phyloP scores from a whole-genome alignment of 306 rosid species.

The Lotus japonicus region DNA sequence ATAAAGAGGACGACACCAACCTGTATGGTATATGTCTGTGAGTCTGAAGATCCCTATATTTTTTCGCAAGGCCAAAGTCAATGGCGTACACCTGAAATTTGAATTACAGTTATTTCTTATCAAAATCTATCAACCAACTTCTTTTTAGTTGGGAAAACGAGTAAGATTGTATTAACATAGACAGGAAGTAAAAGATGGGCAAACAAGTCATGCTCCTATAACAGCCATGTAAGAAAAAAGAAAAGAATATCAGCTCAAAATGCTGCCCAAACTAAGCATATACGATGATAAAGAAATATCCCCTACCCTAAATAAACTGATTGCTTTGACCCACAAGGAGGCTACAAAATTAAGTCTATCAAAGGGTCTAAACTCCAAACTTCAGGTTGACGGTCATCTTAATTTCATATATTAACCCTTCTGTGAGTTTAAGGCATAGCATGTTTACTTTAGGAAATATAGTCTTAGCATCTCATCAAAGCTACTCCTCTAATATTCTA shows the following conservation, averaged over 20 bases:
- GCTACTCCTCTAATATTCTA: neutral
- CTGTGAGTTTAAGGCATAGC: neutral
- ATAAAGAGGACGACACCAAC: constrained; percentile 33
- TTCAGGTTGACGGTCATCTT: neutral
- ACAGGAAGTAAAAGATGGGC: constrained; percentile 7
- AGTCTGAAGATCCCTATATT: constrained; percentile 94
- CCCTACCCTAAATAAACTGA: neutral
- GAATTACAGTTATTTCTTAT: constrained; percentile 5
- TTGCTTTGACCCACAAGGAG: neutral
- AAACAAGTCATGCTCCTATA: neutral
- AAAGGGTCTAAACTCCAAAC: neutral
- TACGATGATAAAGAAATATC: neutral
- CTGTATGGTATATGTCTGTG: constrained; percentile 98
- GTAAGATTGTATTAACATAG: neutral
- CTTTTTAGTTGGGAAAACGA: neutral
- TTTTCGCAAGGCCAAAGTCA: constrained; percentile 97
- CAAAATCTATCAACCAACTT: neutral
- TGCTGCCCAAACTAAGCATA: neutral
- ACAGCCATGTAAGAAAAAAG: neutral
- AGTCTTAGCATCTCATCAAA: neutral
- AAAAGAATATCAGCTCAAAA: neutral
- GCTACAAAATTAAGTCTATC: neutral
- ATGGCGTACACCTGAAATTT: constrained; percentile 73
- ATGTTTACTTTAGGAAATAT: neutral
- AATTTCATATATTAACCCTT: neutral